A percentile compares a stretch with the other conserved stretches of the same genome.
Conservation (phyloP, 768 basidiomycete genomes). For the Amanita muscaria region DNA sequence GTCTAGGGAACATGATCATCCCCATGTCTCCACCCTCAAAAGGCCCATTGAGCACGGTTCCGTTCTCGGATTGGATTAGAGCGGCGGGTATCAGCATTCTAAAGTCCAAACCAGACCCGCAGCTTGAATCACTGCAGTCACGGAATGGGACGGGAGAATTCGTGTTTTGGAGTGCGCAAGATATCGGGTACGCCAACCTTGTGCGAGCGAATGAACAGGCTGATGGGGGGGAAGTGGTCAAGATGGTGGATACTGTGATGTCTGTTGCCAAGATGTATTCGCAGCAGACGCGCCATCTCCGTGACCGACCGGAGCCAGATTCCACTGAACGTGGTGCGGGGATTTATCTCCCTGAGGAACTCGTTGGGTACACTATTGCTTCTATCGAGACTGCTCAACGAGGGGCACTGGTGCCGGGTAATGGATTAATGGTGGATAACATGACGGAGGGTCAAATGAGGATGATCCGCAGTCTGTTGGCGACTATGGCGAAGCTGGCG, state of each 20-base stretch:
- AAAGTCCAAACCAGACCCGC: slow-evolving; percentile 68
- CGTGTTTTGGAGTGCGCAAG: slow-evolving; percentile 82
- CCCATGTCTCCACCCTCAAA: slow-evolving; percentile 55
- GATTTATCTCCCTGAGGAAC: slow-evolving; percentile 86
- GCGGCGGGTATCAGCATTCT: slow-evolving; percentile 84
- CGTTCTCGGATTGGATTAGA: slow-evolving; percentile 86
- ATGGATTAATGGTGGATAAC: slow-evolving; percentile 57
- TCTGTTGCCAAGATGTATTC: slow-evolving; percentile 71
- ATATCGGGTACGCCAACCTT: slow-evolving; percentile 54
- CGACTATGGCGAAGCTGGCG: slow-evolving; percentile 58
- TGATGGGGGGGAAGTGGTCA: slow-evolving; percentile 51
- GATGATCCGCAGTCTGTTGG: slow-evolving; percentile 70
- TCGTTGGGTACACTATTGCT: slow-evolving; percentile 82
- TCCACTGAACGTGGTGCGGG: slow-evolving; percentile 69
- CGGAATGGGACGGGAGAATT: slow-evolving; percentile 81
- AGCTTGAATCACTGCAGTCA: slow-evolving; percentile 65
- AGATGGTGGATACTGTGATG: slow-evolving; percentile 86
- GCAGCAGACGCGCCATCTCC: slow-evolving; percentile 74
- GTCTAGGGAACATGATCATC: slow-evolving; percentile 87
- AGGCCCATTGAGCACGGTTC: slow-evolving; percentile 44
- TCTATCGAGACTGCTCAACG: slow-evolving; percentile 75
- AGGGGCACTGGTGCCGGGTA: slow-evolving; percentile 29
- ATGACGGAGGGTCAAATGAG: slow-evolving; percentile 69
- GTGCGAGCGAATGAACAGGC: slow-evolving; percentile 41
- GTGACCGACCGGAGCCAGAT: slow-evolving; percentile 69